Percentiles rank a stretch among this genome's conserved stretches.
phyloP scores from a whole-genome alignment of 2,329 filamentous ascomycete species.

The Trichophyton mentagrophytes region DNA sequence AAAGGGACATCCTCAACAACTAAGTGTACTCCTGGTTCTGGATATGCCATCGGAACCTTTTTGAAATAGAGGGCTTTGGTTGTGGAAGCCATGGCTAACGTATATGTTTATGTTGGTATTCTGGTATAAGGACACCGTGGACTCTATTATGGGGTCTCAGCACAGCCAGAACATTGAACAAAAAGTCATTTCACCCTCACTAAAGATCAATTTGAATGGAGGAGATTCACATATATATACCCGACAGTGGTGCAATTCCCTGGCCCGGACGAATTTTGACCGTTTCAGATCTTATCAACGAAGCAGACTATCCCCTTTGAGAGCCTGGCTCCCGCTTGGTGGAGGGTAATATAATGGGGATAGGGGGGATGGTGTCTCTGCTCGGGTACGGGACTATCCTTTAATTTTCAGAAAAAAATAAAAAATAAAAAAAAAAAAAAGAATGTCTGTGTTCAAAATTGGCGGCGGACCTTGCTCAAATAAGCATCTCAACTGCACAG shows the following conservation, averaged over 20 bases:
- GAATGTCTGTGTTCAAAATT: background rate
- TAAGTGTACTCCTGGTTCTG: conserved; percentile 59
- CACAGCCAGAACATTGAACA: background rate
- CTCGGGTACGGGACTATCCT: background rate
- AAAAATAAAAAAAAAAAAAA: background rate
- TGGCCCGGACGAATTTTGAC: background rate
- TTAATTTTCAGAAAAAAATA: background rate
- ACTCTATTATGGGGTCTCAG: background rate
- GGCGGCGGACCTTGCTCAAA: background rate
- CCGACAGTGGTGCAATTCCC: background rate
- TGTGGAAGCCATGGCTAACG: conserved; percentile 19
- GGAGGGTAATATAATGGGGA: background rate
- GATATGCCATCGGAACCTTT: conserved; percentile 51
- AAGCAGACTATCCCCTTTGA: background rate
- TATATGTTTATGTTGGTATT: background rate
- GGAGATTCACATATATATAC: background rate
- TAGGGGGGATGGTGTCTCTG: background rate
- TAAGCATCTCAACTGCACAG: background rate
- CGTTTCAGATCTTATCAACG: background rate
- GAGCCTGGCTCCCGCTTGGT: background rate
- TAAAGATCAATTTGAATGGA: background rate
- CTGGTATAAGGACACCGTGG: background rate
- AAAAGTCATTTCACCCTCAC: background rate
- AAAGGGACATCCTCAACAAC: conserved; percentile 53
- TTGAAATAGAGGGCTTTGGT: conserved; percentile 72